These are phyloP conservation scores for Fusarium sororula DNA, from an alignment of 2,329 filamentous ascomycete species.

Conservation along the genomic window DNA sequence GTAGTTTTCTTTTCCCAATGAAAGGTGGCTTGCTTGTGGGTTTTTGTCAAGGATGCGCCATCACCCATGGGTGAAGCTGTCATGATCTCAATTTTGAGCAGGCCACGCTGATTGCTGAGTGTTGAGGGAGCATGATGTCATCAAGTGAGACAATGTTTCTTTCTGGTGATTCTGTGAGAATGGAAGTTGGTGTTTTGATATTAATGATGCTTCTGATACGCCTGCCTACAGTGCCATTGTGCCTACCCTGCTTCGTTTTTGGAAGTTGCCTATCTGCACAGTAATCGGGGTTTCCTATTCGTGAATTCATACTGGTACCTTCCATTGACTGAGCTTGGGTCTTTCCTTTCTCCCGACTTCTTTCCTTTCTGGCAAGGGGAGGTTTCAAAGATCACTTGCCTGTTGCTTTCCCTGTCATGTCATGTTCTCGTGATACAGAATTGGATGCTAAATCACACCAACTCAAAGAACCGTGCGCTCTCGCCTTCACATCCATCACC, in stretches of 20 bases:
- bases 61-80: neutral
- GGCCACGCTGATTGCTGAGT: neutral
- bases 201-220: neutral
- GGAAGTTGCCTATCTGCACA: neutral
- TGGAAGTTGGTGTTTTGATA: neutral
- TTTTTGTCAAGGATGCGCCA: neutral
- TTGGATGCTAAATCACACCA: slow-evolving; percentile 3
- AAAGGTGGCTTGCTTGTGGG: slow-evolving; percentile 7
- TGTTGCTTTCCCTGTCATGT: neutral
- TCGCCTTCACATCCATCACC: slow-evolving; percentile 15
- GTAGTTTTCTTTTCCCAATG: neutral
- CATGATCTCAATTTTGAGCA: slow-evolving; percentile 5
- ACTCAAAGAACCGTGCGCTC: slow-evolving; percentile 9
- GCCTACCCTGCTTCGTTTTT: neutral
- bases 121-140: neutral
- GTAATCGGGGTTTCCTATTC: slow-evolving; percentile 4
- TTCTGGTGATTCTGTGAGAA: neutral
- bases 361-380: neutral
- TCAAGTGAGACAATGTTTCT: neutral
- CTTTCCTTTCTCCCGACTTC: neutral
- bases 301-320: neutral
- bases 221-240: neutral
- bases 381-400: neutral
- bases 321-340: neutral
- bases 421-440: slow-evolving; percentile 17